Evolutionary conservation across 208 protist genomes (phyloP).

Genomic region (Trypanosomatidae sp.): DNA sequence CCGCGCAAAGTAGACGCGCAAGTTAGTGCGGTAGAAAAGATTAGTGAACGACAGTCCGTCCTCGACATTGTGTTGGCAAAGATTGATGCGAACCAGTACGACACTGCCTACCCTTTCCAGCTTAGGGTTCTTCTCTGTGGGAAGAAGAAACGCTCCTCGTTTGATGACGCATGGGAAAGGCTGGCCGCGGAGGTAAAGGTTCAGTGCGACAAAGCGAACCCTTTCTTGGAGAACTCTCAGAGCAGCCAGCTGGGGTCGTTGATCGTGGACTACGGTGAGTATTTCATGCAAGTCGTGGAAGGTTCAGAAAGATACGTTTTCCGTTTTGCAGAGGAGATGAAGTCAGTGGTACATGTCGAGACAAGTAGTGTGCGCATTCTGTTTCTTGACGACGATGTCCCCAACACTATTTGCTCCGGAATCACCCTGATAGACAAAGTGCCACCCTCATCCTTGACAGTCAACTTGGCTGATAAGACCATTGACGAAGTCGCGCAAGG

Average conservation of each 20-base stretch:
- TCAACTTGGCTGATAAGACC: slow-evolving; percentile 30
- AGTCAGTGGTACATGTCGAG: slow-evolving; percentile 17
- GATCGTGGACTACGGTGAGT: slow-evolving; percentile 65
- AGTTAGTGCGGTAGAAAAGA: slow-evolving; percentile 36
- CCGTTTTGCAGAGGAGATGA: slow-evolving; percentile 40
- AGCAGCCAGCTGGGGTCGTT: slow-evolving; percentile 19
- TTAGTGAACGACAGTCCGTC: slow-evolving; percentile 43
- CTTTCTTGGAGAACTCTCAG: slow-evolving; percentile 14
- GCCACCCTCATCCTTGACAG: slow-evolving; percentile 34
- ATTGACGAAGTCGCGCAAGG: slow-evolving; percentile 54
- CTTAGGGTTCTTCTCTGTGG: slow-evolving; percentile 50
- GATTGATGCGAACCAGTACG: slow-evolving; percentile 31
- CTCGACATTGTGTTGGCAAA: slow-evolving; percentile 52
- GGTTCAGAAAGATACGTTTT: slow-evolving; percentile 63
- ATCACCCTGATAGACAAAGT: slow-evolving; percentile 59
- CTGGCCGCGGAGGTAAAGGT: slow-evolving; percentile 15
- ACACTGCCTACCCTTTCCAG: slow-evolving; percentile 49
- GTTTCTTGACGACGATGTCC: slow-evolving; percentile 72
- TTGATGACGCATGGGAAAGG: slow-evolving; percentile 24
- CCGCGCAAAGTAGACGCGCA: slow-evolving; percentile 32
- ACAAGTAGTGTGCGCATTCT: slow-evolving; percentile 41
- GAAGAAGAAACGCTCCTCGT: slow-evolving; percentile 19
- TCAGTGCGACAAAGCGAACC: slow-evolving; percentile 29
- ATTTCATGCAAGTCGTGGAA: slow-evolving; percentile 68
- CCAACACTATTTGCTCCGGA: slow-evolving; percentile 7